These are phyloP conservation scores for Fusarium continuum DNA, from an alignment of 2,329 filamentous ascomycete genomes.

Conservation along the genomic window DNA sequence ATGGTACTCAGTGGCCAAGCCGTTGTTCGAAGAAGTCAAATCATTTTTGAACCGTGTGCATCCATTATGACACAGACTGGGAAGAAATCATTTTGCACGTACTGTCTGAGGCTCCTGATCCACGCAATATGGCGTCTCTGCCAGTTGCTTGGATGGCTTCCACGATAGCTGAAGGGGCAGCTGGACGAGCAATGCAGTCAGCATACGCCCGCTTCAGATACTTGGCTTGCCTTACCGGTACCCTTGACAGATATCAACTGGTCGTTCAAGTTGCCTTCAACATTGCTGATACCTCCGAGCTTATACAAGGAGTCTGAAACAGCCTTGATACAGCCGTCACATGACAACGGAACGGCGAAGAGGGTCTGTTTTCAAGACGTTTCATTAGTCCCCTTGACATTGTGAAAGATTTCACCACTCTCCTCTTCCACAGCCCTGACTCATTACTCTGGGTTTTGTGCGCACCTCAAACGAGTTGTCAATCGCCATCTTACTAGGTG, in stretches of 20 bases:
- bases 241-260: constrained; percentile 88
- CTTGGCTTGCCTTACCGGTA: constrained; percentile 64
- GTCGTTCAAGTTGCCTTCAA: constrained; percentile 82
- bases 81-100: constrained; percentile 50
- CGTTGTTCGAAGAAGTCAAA: neutral
- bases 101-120: constrained; percentile 87
- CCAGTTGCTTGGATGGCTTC: constrained; percentile 88
- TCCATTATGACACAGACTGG: neutral
- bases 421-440: constrained; percentile 36
- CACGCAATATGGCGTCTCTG: constrained; percentile 91
- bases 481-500: constrained; percentile 52
- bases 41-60: neutral
- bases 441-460: constrained; percentile 36
- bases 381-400: constrained; percentile 48
- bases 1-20: neutral
- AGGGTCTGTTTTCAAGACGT: constrained; percentile 71
- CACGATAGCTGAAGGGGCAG: constrained; percentile 89
- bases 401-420: constrained; percentile 24
- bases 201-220: constrained; percentile 7
- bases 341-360: constrained; percentile 94
- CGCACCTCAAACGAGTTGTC: constrained; percentile 59
- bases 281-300: constrained; percentile 81
- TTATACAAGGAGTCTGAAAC: constrained; percentile 82
- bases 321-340: constrained; percentile 86
- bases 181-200: constrained; percentile 50